Percentiles rank a stretch among this genome's conserved stretches.
phyloP scores from a whole-genome alignment of 805 yeast genomes.

The Candida ortonii region DNA sequence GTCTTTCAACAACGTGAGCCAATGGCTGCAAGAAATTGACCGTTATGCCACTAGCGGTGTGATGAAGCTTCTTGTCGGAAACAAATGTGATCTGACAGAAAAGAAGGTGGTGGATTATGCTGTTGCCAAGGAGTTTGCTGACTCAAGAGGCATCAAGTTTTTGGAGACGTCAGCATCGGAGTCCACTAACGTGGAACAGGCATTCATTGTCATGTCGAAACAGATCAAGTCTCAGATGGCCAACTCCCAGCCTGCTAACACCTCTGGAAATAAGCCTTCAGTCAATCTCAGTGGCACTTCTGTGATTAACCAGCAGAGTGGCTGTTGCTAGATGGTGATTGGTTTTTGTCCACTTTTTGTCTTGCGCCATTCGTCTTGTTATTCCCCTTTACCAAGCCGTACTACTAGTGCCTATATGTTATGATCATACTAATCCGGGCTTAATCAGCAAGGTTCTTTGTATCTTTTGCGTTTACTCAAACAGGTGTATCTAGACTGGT shows the following conservation, averaged over 20 bases:
- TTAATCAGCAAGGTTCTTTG: too few relatives aligned
- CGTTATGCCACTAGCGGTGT: slow-evolving; percentile 98
- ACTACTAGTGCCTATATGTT: too few relatives aligned
- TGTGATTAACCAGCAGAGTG: slow-evolving; percentile 40
- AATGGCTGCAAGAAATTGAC: slow-evolving; percentile 98
- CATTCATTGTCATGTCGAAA: slow-evolving; percentile 97
- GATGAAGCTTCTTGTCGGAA: slow-evolving; percentile 92
- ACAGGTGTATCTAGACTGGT: too few relatives aligned
- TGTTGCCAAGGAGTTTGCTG: slow-evolving; percentile 96
- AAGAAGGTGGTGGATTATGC: slow-evolving; percentile 94
- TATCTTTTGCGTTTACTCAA: too few relatives aligned
- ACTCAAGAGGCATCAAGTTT: slow-evolving; percentile 89
- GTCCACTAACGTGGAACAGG: slow-evolving; percentile 96
- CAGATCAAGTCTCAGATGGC: slow-evolving; percentile 97
- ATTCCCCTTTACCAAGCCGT: too few relatives aligned
- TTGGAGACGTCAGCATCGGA: slow-evolving; percentile 94
- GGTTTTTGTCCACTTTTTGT: too few relatives aligned
- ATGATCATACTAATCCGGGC: too few relatives aligned
- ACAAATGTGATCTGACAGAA: slow-evolving; percentile 90
- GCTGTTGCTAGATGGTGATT: slow-evolving; percentile 49
- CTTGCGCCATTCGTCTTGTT: too few relatives aligned
- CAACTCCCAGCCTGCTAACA: slow-evolving; percentile 46
- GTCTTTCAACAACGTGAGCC: slow-evolving; percentile 92
- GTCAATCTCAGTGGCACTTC: slow-evolving; percentile 75
- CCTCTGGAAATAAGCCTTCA: slow-evolving; percentile 49